Evolutionary conservation across 108 stramenopile genomes (phyloP).

Genomic region (Pseudonitzschia multistriata): DNA sequence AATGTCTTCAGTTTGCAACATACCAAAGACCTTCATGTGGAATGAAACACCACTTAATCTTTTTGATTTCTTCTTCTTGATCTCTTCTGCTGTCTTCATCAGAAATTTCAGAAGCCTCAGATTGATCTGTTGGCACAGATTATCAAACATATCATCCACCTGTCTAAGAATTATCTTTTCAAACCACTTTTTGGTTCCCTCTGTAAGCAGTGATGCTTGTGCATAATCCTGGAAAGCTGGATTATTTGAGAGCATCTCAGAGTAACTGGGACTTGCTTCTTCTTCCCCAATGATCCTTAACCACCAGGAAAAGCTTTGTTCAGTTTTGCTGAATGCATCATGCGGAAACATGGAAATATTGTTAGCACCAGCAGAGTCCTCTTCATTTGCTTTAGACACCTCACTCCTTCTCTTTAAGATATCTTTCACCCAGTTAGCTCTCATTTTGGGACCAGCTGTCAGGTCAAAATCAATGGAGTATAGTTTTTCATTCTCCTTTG

Average conservation of each 20-base stretch:
- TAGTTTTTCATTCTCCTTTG: neutral
- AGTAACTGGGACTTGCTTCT: neutral
- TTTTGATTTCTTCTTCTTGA: neutral
- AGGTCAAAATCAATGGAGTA: neutral
- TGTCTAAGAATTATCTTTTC: neutral
- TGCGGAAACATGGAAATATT: neutral
- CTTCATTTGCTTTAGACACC: neutral
- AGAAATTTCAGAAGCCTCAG: neutral
- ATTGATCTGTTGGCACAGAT: neutral
- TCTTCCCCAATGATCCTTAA: neutral
- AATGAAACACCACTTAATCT: neutral
- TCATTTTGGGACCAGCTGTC: neutral
- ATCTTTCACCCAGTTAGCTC: neutral
- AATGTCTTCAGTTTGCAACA: neutral
- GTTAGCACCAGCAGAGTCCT: neutral
- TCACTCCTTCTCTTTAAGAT: neutral
- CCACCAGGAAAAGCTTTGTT: no score
- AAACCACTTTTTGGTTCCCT: neutral
- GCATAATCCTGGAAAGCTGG: neutral
- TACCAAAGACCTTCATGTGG: neutral
- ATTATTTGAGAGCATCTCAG: neutral
- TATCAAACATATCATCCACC: neutral
- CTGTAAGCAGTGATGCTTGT: neutral
- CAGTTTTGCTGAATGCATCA: neutral
- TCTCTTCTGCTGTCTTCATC: neutral